phyloP scores from a whole-genome alignment of 345 rosid genomes.

The Dipteronia sinensis region DNA sequence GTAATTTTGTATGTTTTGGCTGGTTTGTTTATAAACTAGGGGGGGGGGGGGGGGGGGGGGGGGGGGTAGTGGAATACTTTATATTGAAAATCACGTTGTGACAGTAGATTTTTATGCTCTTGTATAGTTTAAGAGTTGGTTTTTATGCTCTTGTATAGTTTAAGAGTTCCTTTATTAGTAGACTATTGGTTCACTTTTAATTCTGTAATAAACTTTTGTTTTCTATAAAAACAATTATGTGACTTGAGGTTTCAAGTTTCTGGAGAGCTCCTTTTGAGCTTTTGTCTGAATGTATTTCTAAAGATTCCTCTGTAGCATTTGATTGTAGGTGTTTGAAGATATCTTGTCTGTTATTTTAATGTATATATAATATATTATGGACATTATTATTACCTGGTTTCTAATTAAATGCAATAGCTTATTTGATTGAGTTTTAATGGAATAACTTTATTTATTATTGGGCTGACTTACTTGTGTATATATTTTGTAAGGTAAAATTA shows the following conservation, averaged over 20 bases:
- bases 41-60: background rate
- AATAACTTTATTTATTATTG: background rate
- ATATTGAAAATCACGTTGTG: background rate
- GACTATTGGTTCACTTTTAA: background rate
- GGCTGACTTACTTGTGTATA: background rate
- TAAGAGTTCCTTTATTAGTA: background rate
- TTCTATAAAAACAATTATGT: background rate
- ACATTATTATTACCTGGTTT: background rate
- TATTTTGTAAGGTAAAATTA: background rate
- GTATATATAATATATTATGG: background rate
- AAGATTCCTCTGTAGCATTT: slow-evolving; percentile 1
- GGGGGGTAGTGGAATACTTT: background rate
- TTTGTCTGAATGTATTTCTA: background rate
- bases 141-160: background rate
- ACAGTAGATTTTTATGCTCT: background rate
- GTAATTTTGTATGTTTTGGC: background rate
- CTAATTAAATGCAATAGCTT: background rate
- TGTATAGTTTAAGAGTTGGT: background rate
- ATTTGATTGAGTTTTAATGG: background rate
- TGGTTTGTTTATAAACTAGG: too few relatives aligned
- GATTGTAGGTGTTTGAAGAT: background rate
- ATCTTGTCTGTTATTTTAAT: slow-evolving; percentile 1
- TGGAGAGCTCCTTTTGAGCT: background rate
- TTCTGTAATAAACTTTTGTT: background rate
- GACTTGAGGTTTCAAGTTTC: background rate